Conservation (phyloP, 768 basidiomycete species). For the Lactarius quietus region DNA sequence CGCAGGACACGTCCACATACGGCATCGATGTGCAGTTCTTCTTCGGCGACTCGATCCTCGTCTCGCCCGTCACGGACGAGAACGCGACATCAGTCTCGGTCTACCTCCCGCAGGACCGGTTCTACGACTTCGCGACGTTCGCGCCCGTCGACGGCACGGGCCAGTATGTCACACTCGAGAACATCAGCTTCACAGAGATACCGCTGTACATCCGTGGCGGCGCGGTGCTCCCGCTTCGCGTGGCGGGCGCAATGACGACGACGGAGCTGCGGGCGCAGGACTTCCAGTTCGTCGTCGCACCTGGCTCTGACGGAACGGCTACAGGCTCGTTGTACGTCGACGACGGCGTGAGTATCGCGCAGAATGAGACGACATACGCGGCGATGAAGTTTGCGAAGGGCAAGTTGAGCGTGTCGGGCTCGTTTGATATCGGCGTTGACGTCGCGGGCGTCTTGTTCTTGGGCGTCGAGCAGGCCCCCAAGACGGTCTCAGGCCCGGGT, state of each 20-base stretch:
- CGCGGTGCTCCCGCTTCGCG: slow-evolving; percentile 54
- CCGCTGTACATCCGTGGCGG: slow-evolving; percentile 63
- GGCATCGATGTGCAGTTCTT: slow-evolving; percentile 65
- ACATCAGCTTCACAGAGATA: slow-evolving; percentile 54
- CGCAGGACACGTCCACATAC: slow-evolving; percentile 56
- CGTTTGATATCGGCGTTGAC: slow-evolving; percentile 32
- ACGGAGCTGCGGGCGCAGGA: slow-evolving; percentile 47
- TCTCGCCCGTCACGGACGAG: slow-evolving; percentile 64
- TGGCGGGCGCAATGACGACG: slow-evolving; percentile 57
- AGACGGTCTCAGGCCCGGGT: slow-evolving; percentile 26
- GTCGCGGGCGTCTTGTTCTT: slow-evolving; percentile 37
- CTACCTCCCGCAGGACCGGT: slow-evolving; percentile 61
- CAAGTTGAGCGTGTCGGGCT: slow-evolving; percentile 32
- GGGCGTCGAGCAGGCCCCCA: slow-evolving; percentile 30
- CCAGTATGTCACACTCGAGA: slow-evolving; percentile 40
- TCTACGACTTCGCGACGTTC: slow-evolving; percentile 60
- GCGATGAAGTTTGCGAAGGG: slow-evolving; percentile 30
- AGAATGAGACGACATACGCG: slow-evolving; percentile 31
- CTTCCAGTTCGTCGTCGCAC: slow-evolving; percentile 64
- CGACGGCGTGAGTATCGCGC: slow-evolving; percentile 53
- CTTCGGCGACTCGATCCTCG: slow-evolving; percentile 62
- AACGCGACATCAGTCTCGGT: slow-evolving; percentile 53
- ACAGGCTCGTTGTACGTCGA: slow-evolving; percentile 56
- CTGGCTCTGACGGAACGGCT: slow-evolving; percentile 47
- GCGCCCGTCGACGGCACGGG: slow-evolving; percentile 48